Conservation (phyloP, 805 yeast genomes). For the Metschnikowia henanensis region DNA sequence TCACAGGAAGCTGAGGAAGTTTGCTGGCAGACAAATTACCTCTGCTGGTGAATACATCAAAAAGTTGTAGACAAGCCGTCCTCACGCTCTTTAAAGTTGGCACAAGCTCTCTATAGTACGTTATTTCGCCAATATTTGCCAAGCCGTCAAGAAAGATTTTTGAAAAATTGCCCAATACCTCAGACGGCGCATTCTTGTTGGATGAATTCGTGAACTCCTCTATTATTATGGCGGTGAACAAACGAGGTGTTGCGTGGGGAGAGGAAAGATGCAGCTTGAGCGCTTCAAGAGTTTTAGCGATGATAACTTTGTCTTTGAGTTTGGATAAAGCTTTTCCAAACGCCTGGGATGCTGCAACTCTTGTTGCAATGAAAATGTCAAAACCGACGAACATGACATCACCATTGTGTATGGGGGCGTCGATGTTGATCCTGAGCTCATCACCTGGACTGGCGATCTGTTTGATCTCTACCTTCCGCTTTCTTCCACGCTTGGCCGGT, state of each 20-base stretch:
- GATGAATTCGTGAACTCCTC: slow-evolving; percentile 59
- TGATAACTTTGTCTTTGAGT: slow-evolving; percentile 39
- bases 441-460: slow-evolving; percentile 50
- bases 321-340: slow-evolving; percentile 65
- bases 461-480: slow-evolving; percentile 39
- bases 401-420: slow-evolving; percentile 88
- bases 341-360: slow-evolving; percentile 73
- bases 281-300: slow-evolving; percentile 37
- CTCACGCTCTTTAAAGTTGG: slow-evolving; percentile 85
- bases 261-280: slow-evolving; percentile 49
- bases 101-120: slow-evolving; percentile 77
- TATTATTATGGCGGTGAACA: slow-evolving; percentile 65
- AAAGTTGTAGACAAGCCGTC: slow-evolving; percentile 81
- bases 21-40: slow-evolving; percentile 72
- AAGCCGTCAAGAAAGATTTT: slow-evolving; percentile 36
- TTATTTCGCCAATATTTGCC: slow-evolving; percentile 43
- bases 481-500: slow-evolving; percentile 41
- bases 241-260: slow-evolving; percentile 77
- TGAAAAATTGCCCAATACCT: slow-evolving; percentile 23
- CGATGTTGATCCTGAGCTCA: slow-evolving; percentile 76
- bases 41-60: slow-evolving; percentile 71
- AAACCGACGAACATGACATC: slow-evolving; percentile 84
- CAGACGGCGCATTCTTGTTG: slow-evolving; percentile 17
- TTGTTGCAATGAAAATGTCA: slow-evolving; percentile 71
- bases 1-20: slow-evolving; percentile 80